Conservation (phyloP, 306 rosid genomes). For the Lotus japonicus region DNA sequence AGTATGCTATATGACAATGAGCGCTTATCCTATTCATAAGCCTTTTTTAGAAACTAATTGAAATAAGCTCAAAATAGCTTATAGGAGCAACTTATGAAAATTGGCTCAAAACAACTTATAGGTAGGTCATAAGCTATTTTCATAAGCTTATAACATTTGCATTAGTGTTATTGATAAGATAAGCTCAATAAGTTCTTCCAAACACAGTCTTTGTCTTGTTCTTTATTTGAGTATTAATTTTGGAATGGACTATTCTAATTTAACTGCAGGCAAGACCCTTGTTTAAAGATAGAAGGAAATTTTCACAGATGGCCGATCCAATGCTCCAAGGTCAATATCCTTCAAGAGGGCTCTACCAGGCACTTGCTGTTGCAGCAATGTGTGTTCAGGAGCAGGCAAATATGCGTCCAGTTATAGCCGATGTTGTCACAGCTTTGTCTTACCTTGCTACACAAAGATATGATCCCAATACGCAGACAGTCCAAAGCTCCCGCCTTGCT, state of each 20-base stretch:
- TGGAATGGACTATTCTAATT: constrained; percentile 10
- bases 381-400: constrained; percentile 95
- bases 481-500: constrained; percentile 45
- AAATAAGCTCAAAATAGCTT: no score
- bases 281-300: constrained; percentile 67
- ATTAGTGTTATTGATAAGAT: no score
- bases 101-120: no score
- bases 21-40: no score
- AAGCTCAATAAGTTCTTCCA: no score
- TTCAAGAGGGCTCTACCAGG: constrained; percentile 82
- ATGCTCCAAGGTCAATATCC: constrained; percentile 86
- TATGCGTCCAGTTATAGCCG: constrained; percentile 87
- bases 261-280: constrained; percentile 75
- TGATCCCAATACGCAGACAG: constrained; percentile 41
- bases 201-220: neutral
- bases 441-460: constrained; percentile 79
- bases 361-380: constrained; percentile 96
- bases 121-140: no score
- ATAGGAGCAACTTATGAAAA: no score
- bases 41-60: no score
- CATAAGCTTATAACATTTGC: no score
- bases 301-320: constrained; percentile 93
- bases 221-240: constrained; percentile 1
- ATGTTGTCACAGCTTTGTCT: constrained; percentile 87
- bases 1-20: no score